A percentile compares a stretch with the other conserved stretches of the same genome.
Conservation (phyloP, 2,329 filamentous ascomycete species). For the Fusarium mundagurra region DNA sequence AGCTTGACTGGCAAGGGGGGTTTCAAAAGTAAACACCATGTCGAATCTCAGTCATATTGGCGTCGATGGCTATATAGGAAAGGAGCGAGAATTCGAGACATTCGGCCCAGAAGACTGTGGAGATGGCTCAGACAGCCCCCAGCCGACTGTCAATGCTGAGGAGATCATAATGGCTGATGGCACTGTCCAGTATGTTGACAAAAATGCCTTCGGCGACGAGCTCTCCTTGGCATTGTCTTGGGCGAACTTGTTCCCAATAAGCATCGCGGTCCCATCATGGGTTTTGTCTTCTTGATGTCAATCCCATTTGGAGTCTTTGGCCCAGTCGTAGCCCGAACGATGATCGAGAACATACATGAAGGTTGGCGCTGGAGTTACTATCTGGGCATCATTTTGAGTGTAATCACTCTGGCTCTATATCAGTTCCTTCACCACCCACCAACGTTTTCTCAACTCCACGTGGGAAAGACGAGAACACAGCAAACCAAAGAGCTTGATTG, state of each 20-base stretch:
- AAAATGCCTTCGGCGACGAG: slow-evolving; percentile 54
- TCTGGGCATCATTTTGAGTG: slow-evolving; percentile 56
- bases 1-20: not conserved
- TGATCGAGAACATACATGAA: slow-evolving; percentile 53
- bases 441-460: slow-evolving; percentile 54
- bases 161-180: slow-evolving; percentile 52
- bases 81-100: not conserved
- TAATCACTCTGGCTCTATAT: slow-evolving; percentile 53
- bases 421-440: slow-evolving; percentile 59
- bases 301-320: slow-evolving; percentile 56
- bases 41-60: not conserved
- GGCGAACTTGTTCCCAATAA: slow-evolving; percentile 57
- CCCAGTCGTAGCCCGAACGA: slow-evolving; percentile 56
- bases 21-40: not conserved
- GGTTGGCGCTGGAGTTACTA: slow-evolving; percentile 63
- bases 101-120: not conserved
- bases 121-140: slow-evolving; percentile 13
- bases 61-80: not conserved
- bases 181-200: slow-evolving; percentile 53
- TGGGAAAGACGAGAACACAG: slow-evolving; percentile 49
- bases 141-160: slow-evolving; percentile 30
- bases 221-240: slow-evolving; percentile 53
- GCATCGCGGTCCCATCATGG: slow-evolving; percentile 49
- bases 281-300: slow-evolving; percentile 50
- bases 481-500: slow-evolving; percentile 57